These are phyloP conservation scores for Zygnema circumcarinatum DNA, from an alignment of 139 green algal genomes.

Conservation along the genomic window DNA sequence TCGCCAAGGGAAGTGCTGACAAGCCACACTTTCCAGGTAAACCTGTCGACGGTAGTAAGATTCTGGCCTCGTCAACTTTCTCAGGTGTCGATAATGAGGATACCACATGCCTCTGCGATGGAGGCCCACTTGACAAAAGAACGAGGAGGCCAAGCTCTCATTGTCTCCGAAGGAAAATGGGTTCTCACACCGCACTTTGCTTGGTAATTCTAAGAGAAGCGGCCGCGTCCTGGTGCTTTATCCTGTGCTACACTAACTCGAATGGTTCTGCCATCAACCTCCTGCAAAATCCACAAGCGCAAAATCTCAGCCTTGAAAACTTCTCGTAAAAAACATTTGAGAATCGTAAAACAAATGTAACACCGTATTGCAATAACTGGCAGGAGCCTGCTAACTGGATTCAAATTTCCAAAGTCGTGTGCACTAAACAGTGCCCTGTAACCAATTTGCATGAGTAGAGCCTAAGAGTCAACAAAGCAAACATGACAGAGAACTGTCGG, in stretches of 20 bases:
- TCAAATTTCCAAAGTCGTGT: too few species aligned
- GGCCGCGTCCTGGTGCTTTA: neutral
- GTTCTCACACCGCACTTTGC: neutral
- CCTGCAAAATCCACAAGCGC: too few species aligned
- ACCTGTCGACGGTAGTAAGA: neutral
- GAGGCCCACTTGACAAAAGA: neutral
- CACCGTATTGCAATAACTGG: too few species aligned
- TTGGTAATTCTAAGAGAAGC: neutral
- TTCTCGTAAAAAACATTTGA: too few species aligned
- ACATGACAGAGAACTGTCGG: too few species aligned
- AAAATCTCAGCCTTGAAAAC: too few species aligned
- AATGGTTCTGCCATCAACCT: constrained; percentile 60
- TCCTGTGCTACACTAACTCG: constrained; percentile 60
- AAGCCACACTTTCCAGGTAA: neutral
- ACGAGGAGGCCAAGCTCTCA: neutral
- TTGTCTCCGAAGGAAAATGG: neutral
- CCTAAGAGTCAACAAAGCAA: too few species aligned
- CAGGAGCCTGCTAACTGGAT: too few species aligned
- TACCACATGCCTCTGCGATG: neutral
- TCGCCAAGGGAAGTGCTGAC: neutral
- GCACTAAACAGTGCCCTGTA: too few species aligned
- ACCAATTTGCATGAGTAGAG: too few species aligned
- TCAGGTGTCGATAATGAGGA: neutral
- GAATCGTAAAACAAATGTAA: too few species aligned
- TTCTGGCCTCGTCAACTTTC: neutral